Evolutionary conservation across 1,139 yeast species (phyloP).

Genomic region (Yamadazyma conglobata): DNA sequence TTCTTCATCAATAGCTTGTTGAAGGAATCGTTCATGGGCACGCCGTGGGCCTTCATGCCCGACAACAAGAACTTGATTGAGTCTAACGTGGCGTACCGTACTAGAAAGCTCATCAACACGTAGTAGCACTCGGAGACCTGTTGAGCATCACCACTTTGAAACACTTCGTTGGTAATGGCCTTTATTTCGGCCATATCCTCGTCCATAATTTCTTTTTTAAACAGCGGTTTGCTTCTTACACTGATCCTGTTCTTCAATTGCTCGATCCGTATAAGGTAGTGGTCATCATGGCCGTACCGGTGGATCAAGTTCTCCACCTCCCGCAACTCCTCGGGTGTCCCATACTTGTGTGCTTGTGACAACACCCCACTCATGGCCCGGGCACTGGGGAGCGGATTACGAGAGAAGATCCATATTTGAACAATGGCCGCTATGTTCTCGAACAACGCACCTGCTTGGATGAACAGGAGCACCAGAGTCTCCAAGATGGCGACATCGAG

Average conservation of each 20-base stretch:
- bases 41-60: constrained; percentile 23
- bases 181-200: constrained; percentile 24
- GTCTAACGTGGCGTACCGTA: constrained; percentile 17
- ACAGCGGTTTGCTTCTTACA: constrained; percentile 22
- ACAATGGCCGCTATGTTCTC: constrained; percentile 27
- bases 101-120: constrained; percentile 14
- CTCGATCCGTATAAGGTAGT: constrained; percentile 23
- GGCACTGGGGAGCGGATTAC: constrained; percentile 24
- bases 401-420: constrained; percentile 27
- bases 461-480: constrained; percentile 20
- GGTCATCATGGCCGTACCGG: constrained; percentile 18
- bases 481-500: constrained; percentile 27
- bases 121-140: constrained; percentile 14
- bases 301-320: constrained; percentile 21
- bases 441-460: constrained; percentile 29
- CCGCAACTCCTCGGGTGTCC: constrained; percentile 25
- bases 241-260: constrained; percentile 26
- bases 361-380: constrained; percentile 26
- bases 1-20: constrained; percentile 22
- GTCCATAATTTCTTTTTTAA: constrained; percentile 23
- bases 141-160: constrained; percentile 9
- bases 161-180: constrained; percentile 16
- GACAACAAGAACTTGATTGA: constrained; percentile 23
- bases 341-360: constrained; percentile 29
- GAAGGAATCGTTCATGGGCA: constrained; percentile 17